These are phyloP conservation scores for Eucalyptus curtisii DNA, from an alignment of 345 rosid genomes.

Conservation along the genomic window DNA sequence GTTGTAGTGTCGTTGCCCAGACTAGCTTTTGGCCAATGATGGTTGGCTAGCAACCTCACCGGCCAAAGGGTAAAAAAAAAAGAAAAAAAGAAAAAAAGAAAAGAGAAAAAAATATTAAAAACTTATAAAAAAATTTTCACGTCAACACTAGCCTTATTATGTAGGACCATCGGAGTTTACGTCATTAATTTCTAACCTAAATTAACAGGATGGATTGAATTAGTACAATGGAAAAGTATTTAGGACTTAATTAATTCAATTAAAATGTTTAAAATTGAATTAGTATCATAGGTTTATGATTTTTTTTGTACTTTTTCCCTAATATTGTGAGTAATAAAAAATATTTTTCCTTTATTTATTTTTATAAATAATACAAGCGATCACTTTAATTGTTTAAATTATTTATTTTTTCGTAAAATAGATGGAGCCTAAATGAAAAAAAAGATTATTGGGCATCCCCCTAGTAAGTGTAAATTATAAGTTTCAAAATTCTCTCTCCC, in stretches of 20 bases:
- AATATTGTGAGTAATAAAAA: neutral
- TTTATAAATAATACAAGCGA: neutral
- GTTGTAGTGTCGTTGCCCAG: rapidly evolving
- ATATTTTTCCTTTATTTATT: rapidly evolving
- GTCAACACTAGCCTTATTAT: too few species aligned
- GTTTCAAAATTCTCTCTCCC: neutral
- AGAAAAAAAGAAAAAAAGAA: too few species aligned
- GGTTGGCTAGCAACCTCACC: too few species aligned
- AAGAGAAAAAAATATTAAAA: too few species aligned
- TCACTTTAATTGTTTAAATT: neutral
- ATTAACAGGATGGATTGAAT: rapidly evolving
- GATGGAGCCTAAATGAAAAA: neutral
- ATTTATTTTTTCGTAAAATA: neutral
- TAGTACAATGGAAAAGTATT: too few species aligned
- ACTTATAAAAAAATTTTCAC: rapidly evolving
- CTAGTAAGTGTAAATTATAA: neutral
- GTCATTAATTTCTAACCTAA: rapidly evolving
- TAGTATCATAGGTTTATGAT: too few species aligned
- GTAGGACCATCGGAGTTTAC: too few species aligned
- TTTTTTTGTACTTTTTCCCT: too few species aligned
- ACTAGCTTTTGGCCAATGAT: too few species aligned
- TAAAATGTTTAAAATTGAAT: too few species aligned
- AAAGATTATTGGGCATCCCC: neutral
- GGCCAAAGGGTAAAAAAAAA: rapidly evolving
- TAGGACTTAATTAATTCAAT: too few species aligned